A percentile compares a stretch with the other conserved stretches of the same genome.
phyloP scores from a whole-genome alignment of 208 protist genomes.

The Crithidia mellificae region DNA sequence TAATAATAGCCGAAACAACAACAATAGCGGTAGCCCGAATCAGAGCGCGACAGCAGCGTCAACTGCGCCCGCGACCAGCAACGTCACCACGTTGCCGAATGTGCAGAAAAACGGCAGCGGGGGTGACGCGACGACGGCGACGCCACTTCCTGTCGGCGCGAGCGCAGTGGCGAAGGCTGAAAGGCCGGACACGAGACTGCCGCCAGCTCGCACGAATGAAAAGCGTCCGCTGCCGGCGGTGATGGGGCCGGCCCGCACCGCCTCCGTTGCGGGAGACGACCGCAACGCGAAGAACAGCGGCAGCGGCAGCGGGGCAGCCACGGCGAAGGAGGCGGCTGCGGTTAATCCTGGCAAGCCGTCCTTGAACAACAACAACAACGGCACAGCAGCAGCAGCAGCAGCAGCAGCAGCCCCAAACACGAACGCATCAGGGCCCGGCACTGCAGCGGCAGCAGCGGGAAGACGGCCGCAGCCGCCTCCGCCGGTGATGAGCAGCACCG shows the following conservation, averaged over 20 bases:
- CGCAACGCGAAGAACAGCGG: not conserved
- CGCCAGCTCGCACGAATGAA: not conserved
- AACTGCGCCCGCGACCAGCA: not conserved
- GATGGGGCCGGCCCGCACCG: not conserved
- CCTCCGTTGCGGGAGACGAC: not conserved
- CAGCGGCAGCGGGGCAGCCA: too few relatives aligned
- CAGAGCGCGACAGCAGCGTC: not conserved
- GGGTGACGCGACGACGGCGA: not conserved
- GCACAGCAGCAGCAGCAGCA: too few relatives aligned
- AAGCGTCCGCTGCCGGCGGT: not conserved
- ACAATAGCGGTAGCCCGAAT: not conserved
- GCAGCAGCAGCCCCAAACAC: too few relatives aligned
- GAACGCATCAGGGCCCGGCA: not conserved
- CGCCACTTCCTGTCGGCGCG: not conserved
- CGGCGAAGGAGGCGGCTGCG: conserved; percentile 9
- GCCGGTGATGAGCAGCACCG: conserved; percentile 7
- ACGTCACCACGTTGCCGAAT: not conserved
- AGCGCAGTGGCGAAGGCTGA: not conserved
- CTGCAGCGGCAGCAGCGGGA: not conserved
- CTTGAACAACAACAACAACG: too few relatives aligned
- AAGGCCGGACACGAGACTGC: conserved; percentile 1
- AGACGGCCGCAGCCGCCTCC: not conserved
- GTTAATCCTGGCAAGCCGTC: too few relatives aligned
- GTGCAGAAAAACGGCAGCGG: not conserved
- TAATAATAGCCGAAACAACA: not conserved